Base-by-base conservation (phyloP, 192 early-diverging fungal species). In the Podochytrium sp. region DNA sequence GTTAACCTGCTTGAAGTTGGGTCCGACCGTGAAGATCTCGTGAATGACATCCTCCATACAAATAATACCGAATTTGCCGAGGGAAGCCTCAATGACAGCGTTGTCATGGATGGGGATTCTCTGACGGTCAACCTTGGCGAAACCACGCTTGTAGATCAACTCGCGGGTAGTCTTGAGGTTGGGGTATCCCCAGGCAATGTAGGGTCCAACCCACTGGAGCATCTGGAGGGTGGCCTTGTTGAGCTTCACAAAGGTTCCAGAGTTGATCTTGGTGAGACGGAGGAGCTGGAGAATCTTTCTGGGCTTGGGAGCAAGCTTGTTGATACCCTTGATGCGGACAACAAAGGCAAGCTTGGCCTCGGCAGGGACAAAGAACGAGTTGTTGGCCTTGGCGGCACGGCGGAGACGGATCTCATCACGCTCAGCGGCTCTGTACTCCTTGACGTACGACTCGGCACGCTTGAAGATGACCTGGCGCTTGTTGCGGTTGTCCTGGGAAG, bases 131-230 rank as follows among this genome's bases (percentile, higher is more conserved):
- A 98, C 90, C 94, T 99, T 99, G 78, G 89, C 96, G 84, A 95
- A 97, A 71, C 95, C 98, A 75, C 98, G 94, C 92, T 99, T 98
- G 95, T 99, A 99, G 89, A 99, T 90, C 58, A 99, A 87, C 89
- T 99, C 98, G 83, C 94, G 94, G 81, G 98, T 92, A 38, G 95
- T 90, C 93, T 99, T 99, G 64, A 96, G 88, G 92, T 97, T 98
- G 83, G 97, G 96, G 74, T 95, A 93, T 62, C 87, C 87, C 87
- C 87, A 89, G 60, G 97, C 91, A 65, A 98, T 90, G 90, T 96
- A 99, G 78, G 97, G 96, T 67, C 87, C 88, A 82, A 99, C 91
- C 84, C 96, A 89, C 87, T 97, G 93, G 63, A 99, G 90, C 96
- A 98, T 97, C 87, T 97, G 90, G 75, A 92, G 88, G 70, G 97